phyloP scores from a whole-genome alignment of 2,329 filamentous ascomycete species.

The Sporothrix variecibatus region DNA sequence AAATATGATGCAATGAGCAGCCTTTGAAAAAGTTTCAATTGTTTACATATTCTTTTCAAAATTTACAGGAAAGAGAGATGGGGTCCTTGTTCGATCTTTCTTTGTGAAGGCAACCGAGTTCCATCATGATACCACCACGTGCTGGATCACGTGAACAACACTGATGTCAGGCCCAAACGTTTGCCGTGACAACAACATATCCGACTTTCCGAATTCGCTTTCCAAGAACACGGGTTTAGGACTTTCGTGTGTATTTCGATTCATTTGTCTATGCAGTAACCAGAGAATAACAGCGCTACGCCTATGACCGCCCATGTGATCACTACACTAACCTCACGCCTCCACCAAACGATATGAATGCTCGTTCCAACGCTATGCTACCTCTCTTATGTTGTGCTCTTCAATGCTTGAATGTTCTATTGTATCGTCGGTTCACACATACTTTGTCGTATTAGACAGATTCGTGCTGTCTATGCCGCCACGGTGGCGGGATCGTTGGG shows the following conservation, averaged over 20 bases:
- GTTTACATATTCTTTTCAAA: neutral
- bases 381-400: neutral
- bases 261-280: neutral
- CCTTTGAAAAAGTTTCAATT: neutral
- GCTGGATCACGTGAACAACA: neutral
- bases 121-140: neutral
- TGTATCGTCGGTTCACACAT: neutral
- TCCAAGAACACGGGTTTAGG: neutral
- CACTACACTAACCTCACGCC: no score
- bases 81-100: neutral
- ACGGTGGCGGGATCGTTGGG: conserved; percentile 31
- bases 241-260: neutral
- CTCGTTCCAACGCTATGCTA: neutral
- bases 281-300: neutral
- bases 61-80: neutral
- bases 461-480: neutral
- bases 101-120: neutral
- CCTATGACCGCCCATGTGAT: neutral
- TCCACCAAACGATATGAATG: neutral
- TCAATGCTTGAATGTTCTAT: neutral
- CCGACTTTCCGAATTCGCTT: neutral
- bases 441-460: no score
- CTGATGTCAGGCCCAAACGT: neutral
- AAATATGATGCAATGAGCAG: neutral
- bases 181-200: neutral